Percentiles rank a stretch among this genome's conserved stretches.
Conservation (phyloP, 2,329 filamentous ascomycete species). For the Sporothrix curviconia region DNA sequence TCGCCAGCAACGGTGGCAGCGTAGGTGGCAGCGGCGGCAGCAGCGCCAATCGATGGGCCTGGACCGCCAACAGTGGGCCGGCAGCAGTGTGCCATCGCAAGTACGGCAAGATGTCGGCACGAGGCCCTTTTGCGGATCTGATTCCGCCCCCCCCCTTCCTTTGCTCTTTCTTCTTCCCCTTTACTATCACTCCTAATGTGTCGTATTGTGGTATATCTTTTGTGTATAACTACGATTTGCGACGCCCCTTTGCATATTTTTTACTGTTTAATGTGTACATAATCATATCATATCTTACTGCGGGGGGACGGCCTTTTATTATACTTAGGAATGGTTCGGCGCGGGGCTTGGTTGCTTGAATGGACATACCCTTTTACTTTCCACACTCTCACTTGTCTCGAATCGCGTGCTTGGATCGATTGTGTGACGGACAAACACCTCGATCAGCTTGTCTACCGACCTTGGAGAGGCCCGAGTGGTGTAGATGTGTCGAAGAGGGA, state of each 20-base stretch:
- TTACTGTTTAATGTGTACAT: background rate
- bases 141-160: background rate
- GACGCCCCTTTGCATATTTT: background rate
- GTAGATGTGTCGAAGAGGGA: background rate
- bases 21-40: background rate
- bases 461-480: background rate
- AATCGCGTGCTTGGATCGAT: too few relatives aligned
- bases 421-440: too few relatives aligned
- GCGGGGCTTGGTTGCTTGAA: too few relatives aligned
- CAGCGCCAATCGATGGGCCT: conserved; percentile 1
- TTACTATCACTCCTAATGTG: background rate
- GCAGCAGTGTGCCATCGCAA: background rate
- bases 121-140: background rate
- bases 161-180: background rate
- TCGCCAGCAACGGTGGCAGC: too few relatives aligned
- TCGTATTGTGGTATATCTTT: background rate
- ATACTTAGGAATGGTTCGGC: too few relatives aligned
- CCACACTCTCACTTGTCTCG: too few relatives aligned
- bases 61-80: background rate
- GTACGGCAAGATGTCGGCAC: background rate
- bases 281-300: background rate
- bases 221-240: background rate
- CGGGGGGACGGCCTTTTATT: background rate
- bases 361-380: too few relatives aligned
- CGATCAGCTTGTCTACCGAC: background rate